Conservation (phyloP, 2,329 filamentous ascomycete genomes). For the Cladophialophora exuberans region DNA sequence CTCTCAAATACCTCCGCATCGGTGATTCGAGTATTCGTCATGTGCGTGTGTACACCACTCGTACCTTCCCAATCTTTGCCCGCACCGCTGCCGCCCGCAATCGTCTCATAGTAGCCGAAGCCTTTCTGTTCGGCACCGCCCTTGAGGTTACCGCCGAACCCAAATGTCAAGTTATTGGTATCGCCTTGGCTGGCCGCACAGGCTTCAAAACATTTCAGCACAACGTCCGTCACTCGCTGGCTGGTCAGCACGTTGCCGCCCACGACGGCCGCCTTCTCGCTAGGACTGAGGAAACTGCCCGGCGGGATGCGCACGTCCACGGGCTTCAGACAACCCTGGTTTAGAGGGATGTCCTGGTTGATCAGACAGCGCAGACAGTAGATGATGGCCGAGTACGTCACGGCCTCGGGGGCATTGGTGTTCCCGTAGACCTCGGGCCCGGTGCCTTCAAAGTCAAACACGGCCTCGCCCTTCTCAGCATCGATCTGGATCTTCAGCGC, state of each 20-base stretch:
- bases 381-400: constrained; percentile 82
- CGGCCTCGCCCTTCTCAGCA: constrained; percentile 70
- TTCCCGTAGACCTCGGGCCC: constrained; percentile 80
- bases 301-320: constrained; percentile 75
- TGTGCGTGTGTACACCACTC: constrained; percentile 78
- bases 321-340: constrained; percentile 80
- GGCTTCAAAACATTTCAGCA: constrained; percentile 77
- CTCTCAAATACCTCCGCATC: constrained; percentile 82
- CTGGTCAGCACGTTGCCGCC: constrained; percentile 80
- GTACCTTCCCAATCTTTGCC: constrained; percentile 77
- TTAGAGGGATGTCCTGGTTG: constrained; percentile 78
- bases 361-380: constrained; percentile 83
- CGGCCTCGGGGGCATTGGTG: constrained; percentile 78
- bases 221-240: constrained; percentile 81
- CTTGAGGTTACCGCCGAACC: constrained; percentile 69
- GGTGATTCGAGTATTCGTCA: constrained; percentile 87
- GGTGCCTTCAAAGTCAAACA: constrained; percentile 79
- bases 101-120: constrained; percentile 88
- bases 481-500: constrained; percentile 75
- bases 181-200: constrained; percentile 80
- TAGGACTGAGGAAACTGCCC: constrained; percentile 73
- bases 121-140: constrained; percentile 57
- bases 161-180: constrained; percentile 84
- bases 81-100: constrained; percentile 77
- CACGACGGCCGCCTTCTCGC: constrained; percentile 76